Conservation (phyloP, 2,329 filamentous ascomycete genomes). For the Epichloe sp. region DNA sequence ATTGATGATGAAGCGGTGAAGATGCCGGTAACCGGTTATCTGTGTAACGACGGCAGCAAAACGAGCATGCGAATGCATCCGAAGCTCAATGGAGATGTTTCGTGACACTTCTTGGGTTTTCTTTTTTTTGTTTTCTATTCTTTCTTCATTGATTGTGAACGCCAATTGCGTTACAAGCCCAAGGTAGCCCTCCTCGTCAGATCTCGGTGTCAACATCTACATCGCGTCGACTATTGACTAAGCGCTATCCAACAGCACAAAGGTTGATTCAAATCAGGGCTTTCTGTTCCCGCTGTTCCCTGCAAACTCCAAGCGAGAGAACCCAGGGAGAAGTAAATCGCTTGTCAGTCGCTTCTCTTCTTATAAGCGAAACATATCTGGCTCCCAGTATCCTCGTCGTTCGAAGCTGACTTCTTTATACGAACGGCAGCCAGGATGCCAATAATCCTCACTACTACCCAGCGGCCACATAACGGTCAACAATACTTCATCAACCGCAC, state of each 20-base stretch:
- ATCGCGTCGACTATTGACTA: no score
- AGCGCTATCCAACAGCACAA: no score
- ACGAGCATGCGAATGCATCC: neutral
- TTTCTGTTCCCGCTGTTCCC: neutral
- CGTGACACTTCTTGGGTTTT: neutral
- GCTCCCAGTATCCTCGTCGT: conserved; percentile 13
- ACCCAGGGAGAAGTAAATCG: neutral
- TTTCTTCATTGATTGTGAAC: no score
- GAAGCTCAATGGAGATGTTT: neutral
- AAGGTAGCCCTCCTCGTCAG: no score
- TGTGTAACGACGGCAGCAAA: conserved; percentile 4
- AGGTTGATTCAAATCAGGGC: no score
- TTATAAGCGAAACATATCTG: neutral
- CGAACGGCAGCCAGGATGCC: conserved; percentile 19
- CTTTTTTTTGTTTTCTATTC: neutral
- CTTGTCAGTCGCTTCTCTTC: neutral
- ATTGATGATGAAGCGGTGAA: conserved; percentile 3
- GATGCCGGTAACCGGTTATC: conserved; percentile 3
- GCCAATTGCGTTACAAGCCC: no score
- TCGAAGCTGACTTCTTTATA: conserved; percentile 12
- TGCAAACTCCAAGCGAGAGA: neutral
- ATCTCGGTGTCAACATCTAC: no score
- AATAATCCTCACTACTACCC: conserved; percentile 41
- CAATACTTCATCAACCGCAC: conserved; percentile 40
- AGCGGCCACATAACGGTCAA: conserved; percentile 53